Evolutionary conservation across 2,329 filamentous ascomycete species (phyloP), one percentile per base, ranked within the genome.

Genomic region (Fusarium falciforme): DNA sequence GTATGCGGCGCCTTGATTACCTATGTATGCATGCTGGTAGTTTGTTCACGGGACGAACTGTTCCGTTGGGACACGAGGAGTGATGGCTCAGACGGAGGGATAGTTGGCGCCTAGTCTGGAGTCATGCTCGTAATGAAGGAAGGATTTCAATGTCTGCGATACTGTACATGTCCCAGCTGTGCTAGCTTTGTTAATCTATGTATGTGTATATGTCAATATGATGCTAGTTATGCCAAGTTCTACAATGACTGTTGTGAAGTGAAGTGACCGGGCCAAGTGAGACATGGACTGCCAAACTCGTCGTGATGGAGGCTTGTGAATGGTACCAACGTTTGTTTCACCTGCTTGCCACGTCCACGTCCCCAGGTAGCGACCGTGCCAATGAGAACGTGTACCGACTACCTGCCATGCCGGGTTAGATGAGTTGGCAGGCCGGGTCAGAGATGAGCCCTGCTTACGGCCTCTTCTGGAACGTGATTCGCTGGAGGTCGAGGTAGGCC

Each of bases 1-100:
- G 55, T 68, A 70, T 71, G 76, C 54, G 72, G 65, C 59, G 73
- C 61, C 69, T 75, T 67, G 70, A 71, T 72, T 73, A 71, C 67
- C 70, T 71, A 73, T 68, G 75, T 64, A 74, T 70, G 69, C 65
- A 74, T 71, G 69, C 61, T 68, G 69, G 47, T 70, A 75, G 71
- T 67, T 63, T 68, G 65, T 61, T 47, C 49, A 65, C 54, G 59
- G 66, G 69, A 64, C 29, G 62, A 68, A 60, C 67, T 61, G 66
- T 47, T 60, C 35, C 61, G 69, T 66, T 55, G 52, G 67, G 64
- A 70, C 63, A 75, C 70, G 74, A 72, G 60, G 68, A 78, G 68
- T 64, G 57, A 72, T 66, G 72, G 67, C 55, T 55, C 33, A 58
- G 64, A 77, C 64, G 75, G 69, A 64, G 38, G 63, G 36, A 49